phyloP scores from a whole-genome alignment of 768 basidiomycete species.

The Phylloporus sp. region DNA sequence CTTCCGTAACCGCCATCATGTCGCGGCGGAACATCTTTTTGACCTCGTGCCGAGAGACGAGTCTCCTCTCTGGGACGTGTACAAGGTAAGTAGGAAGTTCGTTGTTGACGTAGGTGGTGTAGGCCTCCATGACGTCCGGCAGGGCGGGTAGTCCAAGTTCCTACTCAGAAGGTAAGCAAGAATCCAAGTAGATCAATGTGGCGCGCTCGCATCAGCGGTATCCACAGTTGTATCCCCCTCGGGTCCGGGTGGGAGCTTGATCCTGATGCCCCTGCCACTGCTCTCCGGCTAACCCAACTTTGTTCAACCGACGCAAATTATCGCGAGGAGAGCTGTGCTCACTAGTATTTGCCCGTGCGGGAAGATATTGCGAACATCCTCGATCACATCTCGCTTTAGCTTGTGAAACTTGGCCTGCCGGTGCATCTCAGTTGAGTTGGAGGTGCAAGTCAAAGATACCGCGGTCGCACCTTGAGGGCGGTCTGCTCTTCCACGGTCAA shows the following conservation, averaged over 20 bases:
- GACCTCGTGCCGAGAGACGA: conserved; percentile 29
- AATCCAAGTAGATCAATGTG: neutral
- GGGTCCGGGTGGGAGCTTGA: conserved; percentile 19
- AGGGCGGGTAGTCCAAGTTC: conserved; percentile 12
- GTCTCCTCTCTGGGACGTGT: conserved; percentile 22
- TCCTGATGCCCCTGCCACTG: conserved; percentile 20
- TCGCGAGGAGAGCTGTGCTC: neutral
- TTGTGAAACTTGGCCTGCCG: conserved; percentile 30
- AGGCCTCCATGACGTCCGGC: conserved; percentile 24
- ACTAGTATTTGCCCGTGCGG: conserved; percentile 29
- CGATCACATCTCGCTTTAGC: conserved; percentile 25
- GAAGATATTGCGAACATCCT: conserved; percentile 24
- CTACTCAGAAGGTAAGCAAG: conserved; percentile 7
- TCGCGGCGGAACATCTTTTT: conserved; percentile 29
- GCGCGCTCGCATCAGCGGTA: conserved; percentile 8
- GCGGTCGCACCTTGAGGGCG: conserved; percentile 19
- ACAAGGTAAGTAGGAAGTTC: conserved; percentile 29
- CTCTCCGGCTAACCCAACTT: conserved; percentile 16
- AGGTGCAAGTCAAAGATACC: neutral
- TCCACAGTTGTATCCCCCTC: neutral
- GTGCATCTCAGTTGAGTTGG: neutral
- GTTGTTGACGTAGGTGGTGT: conserved; percentile 24
- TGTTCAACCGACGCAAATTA: neutral
- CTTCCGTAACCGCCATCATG: conserved; percentile 23
- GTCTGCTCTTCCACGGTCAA: conserved; percentile 22